phyloP scores from a whole-genome alignment of 129 eudicot genomes.

The Dittrichia graveolens region DNA sequence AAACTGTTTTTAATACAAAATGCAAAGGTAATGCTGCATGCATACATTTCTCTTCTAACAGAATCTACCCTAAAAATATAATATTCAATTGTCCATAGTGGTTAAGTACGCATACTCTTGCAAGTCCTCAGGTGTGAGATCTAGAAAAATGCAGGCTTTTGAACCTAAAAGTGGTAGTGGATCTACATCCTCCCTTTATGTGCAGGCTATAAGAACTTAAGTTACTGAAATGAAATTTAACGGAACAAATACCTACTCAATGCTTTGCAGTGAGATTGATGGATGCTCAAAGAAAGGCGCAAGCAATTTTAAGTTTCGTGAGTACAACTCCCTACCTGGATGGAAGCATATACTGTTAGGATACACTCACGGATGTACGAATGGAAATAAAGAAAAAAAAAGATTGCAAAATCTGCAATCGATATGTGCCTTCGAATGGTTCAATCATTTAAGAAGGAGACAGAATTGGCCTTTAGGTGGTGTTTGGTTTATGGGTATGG shows the following conservation, averaged over 20 bases:
- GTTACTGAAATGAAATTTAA: constrained; percentile 16
- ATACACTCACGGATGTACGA: too few species aligned
- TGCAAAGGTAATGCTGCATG: background rate
- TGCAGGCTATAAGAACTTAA: background rate
- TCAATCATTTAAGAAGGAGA: background rate
- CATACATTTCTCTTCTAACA: background rate
- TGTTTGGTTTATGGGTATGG: too few species aligned
- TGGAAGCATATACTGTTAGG: too few species aligned
- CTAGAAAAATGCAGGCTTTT: background rate
- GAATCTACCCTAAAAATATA: too few species aligned
- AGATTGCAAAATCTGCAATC: constrained; percentile 13
- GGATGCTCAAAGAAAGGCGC: constrained; percentile 89
- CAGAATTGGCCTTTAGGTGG: background rate
- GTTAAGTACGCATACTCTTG: background rate
- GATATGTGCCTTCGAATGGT: background rate
- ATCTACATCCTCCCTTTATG: constrained; percentile 1
- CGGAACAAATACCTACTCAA: constrained; percentile 53
- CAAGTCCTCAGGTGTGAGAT: constrained; percentile 1
- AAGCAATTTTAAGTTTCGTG: constrained; percentile 84
- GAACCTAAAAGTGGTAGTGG: background rate
- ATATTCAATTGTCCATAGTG: background rate
- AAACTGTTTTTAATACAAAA: background rate
- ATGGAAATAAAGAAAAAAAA: background rate
- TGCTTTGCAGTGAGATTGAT: constrained; percentile 61
- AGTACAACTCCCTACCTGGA: constrained; percentile 81